Conservation (phyloP, 345 rosid genomes). For the Chamaenerion angustifolium region DNA sequence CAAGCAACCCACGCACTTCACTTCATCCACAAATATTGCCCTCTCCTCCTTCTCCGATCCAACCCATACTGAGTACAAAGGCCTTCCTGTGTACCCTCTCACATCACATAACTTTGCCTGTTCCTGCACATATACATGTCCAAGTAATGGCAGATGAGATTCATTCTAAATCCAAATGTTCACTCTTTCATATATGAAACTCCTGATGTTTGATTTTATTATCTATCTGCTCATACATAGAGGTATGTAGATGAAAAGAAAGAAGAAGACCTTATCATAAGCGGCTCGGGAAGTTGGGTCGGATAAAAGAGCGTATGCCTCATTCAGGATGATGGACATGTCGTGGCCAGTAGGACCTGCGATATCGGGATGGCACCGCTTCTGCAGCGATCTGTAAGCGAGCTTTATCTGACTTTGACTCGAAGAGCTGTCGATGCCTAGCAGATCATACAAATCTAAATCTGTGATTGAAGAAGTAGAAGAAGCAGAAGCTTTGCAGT, state of each 20-base stretch:
- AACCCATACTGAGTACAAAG: conserved; percentile 61
- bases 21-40: conserved; percentile 84
- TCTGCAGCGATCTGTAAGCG: conserved; percentile 65
- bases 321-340: conserved; percentile 82
- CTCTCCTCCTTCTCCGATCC: conserved; percentile 63
- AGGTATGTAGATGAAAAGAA: no score
- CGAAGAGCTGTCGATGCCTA: conserved; percentile 51
- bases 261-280: conserved; percentile 82
- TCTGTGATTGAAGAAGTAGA: conserved; percentile 27
- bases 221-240: no score
- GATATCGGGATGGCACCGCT: conserved; percentile 77
- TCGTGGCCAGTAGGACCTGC: conserved; percentile 73
- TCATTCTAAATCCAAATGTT: no score
- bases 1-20: conserved; percentile 84
- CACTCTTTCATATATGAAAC: no score
- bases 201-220: no score
- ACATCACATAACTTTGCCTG: conserved; percentile 61
- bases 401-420: conserved; percentile 49
- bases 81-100: conserved; percentile 64
- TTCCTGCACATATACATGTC: conserved; percentile 22
- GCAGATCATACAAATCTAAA: conserved; percentile 75
- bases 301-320: conserved; percentile 56
- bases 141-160: no score
- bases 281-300: conserved; percentile 55
- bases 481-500: conserved; percentile 16